These are phyloP conservation scores for Metarhizium guizhouense DNA, from an alignment of 2,329 filamentous ascomycete genomes.

Conservation along the genomic window DNA sequence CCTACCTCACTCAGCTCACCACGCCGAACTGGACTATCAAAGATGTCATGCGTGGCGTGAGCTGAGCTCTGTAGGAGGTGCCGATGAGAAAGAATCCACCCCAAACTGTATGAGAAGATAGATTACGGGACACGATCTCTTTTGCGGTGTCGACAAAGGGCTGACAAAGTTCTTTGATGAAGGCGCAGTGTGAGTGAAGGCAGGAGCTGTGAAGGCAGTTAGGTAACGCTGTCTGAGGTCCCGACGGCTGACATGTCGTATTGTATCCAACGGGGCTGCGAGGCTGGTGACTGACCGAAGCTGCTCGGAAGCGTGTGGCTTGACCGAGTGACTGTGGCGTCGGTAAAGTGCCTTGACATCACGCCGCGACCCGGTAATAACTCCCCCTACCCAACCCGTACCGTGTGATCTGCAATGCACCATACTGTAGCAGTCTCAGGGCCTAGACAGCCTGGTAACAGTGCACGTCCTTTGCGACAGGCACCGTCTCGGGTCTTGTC, in stretches of 20 bases:
- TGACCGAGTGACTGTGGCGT: slow-evolving; percentile 1
- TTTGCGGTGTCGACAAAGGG: neutral
- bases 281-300: neutral
- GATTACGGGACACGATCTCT: neutral
- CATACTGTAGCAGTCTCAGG: neutral
- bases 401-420: neutral
- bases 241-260: neutral
- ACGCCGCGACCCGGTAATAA: neutral
- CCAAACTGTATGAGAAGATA: neutral
- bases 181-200: neutral
- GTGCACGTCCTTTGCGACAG: neutral
- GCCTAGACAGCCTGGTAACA: neutral
- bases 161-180: neutral
- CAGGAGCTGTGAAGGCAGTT: neutral
- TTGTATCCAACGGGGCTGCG: neutral
- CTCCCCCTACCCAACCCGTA: slow-evolving; percentile 7
- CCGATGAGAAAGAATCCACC: neutral
- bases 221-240: neutral
- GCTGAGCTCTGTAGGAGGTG: neutral
- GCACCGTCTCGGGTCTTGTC: neutral
- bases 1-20: neutral
- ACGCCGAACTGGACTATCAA: neutral
- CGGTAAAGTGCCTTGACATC: slow-evolving; percentile 1
- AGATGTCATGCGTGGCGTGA: neutral
- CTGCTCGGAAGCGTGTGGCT: neutral